phyloP scores from a whole-genome alignment of 2,329 filamentous ascomycete genomes.

The Nemania sp. region DNA sequence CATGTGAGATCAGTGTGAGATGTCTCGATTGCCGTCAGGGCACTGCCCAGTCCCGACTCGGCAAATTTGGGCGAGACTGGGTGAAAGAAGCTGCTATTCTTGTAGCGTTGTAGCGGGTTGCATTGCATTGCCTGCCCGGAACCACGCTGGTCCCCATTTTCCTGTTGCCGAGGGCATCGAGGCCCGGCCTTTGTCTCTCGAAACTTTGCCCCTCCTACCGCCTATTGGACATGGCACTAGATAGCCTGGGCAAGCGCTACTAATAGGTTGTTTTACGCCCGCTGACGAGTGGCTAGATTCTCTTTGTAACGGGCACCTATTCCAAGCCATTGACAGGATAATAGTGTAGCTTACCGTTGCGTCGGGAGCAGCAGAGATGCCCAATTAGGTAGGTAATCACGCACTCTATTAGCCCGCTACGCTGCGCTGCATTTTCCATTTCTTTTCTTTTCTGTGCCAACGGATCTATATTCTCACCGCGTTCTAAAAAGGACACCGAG shows the following conservation, averaged over 20 bases:
- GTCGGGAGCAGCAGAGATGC: too few species aligned
- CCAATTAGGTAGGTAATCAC: too few species aligned
- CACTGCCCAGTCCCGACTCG: not conserved
- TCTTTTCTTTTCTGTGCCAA: not conserved
- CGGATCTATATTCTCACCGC: not conserved
- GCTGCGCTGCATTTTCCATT: too few species aligned
- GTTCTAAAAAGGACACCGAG: not conserved
- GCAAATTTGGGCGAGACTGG: not conserved
- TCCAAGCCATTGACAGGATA: too few species aligned
- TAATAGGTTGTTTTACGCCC: too few species aligned
- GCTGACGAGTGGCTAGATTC: too few species aligned
- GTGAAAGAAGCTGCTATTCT: constrained; percentile 11
- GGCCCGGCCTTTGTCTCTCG: not conserved
- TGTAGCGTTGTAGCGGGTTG: constrained; percentile 1
- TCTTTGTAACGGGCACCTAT: too few species aligned
- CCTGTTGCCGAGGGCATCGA: constrained; percentile 20
- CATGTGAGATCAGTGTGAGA: not conserved
- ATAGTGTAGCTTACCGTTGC: too few species aligned
- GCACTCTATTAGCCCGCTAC: too few species aligned
- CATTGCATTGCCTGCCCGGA: constrained; percentile 26
- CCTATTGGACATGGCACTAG: too few species aligned
- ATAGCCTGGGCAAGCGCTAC: too few species aligned
- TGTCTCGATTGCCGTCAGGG: constrained; percentile 15
- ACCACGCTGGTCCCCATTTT: not conserved
- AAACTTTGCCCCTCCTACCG: not conserved